A percentile compares a stretch with the other conserved stretches of the same genome.
These are phyloP conservation scores for Mycena crocata DNA, from an alignment of 768 basidiomycete species.

Conservation along the genomic window DNA sequence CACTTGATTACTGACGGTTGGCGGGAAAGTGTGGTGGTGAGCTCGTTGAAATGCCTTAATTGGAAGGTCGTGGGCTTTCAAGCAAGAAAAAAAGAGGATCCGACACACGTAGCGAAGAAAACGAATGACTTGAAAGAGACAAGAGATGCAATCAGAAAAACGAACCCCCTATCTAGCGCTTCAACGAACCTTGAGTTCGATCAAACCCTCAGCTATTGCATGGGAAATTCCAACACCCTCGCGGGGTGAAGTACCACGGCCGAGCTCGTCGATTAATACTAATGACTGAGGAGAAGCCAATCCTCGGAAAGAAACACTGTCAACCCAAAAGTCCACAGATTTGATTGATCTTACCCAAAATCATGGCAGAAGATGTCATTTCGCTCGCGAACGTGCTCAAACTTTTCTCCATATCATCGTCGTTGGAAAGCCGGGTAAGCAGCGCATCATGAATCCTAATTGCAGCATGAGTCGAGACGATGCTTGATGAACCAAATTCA, in stretches of 20 bases:
- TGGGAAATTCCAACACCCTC: slow-evolving; percentile 88
- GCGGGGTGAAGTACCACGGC: slow-evolving; percentile 87
- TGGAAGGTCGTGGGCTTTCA: no score
- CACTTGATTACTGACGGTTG: slow-evolving; percentile 88
- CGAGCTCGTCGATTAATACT: slow-evolving; percentile 93
- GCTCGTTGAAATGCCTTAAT: slow-evolving; percentile 81
- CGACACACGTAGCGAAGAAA: slow-evolving; percentile 87
- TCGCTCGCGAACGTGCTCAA: slow-evolving; percentile 96
- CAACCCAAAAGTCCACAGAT: neutral
- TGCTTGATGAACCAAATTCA: neutral
- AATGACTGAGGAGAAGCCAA: slow-evolving; percentile 77
- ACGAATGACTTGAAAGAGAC: slow-evolving; percentile 71
- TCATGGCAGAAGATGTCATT: slow-evolving; percentile 94
- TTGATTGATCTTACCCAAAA: slow-evolving; percentile 65
- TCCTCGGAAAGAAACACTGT: slow-evolving; percentile 52
- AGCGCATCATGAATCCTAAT: slow-evolving; percentile 83
- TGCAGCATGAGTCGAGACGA: slow-evolving; percentile 1
- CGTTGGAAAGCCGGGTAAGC: slow-evolving; percentile 90
- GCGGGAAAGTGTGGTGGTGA: slow-evolving; percentile 78
- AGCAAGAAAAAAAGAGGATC: neutral
- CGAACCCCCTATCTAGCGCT: neutral
- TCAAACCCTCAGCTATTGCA: slow-evolving; percentile 84
- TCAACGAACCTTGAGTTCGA: slow-evolving; percentile 71
- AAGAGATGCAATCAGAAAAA: neutral
- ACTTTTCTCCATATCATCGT: slow-evolving; percentile 90